Evolutionary conservation across 257 asterid species (phyloP), one percentile per base, ranked within the genome.

Genomic region (Euphrasia confusa): DNA sequence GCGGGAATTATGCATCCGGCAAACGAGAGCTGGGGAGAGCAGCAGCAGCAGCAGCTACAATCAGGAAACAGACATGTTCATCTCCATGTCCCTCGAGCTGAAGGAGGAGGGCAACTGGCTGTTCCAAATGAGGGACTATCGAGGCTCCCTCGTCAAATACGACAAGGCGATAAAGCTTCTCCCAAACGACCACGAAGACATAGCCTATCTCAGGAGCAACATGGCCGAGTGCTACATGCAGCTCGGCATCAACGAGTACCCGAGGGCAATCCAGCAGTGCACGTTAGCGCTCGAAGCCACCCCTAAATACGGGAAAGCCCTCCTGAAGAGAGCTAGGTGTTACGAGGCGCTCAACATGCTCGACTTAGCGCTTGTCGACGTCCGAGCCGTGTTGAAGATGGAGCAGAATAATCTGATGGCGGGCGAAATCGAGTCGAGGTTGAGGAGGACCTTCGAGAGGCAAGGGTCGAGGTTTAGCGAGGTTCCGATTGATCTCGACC

Each of bases 141-240:
- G 85, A 64, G 93, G 90, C 13, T 90, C 97, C 15, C 66, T 87
- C 70, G 32, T 87, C 12, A 90, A 80, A 67, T 90, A 85, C 56
- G 96, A 87, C 61, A 87, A 83, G 72, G 85, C 96, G 1, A 75
- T 90, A 9, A 87, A 90, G 55, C 69, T 90, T 72, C 96, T 90
- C 53, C 97, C 97, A 0, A 68, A 78, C 45, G 82, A 78, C 77
- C 97, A 90, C 62, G 62, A 82, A 0, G 96, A 90, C 28, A 83
- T 90, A 21, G 42, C 42, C 42, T 74, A 81, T 63, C 80, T 89
- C 7, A 77, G 89, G 54, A 87, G 95, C 58, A 87, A 89, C 71
- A 78, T 89, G 78, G 97, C 97, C 0, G 92, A 86, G 24, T 86
- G 97, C 65, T 89, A 83, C 66, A 84, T 87, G 88, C 95, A 89